Conservation (phyloP, 345 rosid species). For the Eucalyptus erythrocorys region DNA sequence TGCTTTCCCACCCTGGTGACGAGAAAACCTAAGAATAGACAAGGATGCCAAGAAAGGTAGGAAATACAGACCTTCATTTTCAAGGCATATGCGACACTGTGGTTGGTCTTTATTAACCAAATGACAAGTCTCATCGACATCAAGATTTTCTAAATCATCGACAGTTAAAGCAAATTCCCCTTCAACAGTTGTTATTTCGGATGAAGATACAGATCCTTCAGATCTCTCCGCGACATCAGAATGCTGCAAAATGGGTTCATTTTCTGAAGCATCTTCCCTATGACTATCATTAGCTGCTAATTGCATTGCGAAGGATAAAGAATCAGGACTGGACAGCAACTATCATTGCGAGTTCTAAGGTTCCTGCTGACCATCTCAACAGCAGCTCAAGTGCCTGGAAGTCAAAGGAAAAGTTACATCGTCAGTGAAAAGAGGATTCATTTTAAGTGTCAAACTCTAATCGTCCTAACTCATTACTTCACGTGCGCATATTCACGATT, state of each 20-base stretch:
- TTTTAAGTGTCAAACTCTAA: background rate
- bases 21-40: background rate
- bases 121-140: slow-evolving; percentile 51
- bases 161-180: slow-evolving; percentile 23
- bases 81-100: slow-evolving; percentile 96
- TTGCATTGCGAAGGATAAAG: slow-evolving; percentile 50
- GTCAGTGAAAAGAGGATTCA: background rate
- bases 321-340: slow-evolving; percentile 6
- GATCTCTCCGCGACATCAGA: slow-evolving; percentile 19
- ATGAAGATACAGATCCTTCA: slow-evolving; percentile 45
- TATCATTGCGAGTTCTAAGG: slow-evolving; percentile 6
- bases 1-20: background rate
- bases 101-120: slow-evolving; percentile 67
- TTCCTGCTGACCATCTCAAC: slow-evolving; percentile 14
- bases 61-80: slow-evolving; percentile 56
- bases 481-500: background rate
- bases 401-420: background rate
- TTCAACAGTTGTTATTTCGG: slow-evolving; percentile 52
- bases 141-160: slow-evolving; percentile 39
- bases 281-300: slow-evolving; percentile 62
- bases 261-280: slow-evolving; percentile 45
- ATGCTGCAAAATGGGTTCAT: slow-evolving; percentile 46
- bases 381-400: slow-evolving; percentile 15
- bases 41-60: slow-evolving; percentile 2
- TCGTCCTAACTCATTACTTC: background rate